Conservation (phyloP, 805 yeast genomes). For the Ogataea kodamae region DNA sequence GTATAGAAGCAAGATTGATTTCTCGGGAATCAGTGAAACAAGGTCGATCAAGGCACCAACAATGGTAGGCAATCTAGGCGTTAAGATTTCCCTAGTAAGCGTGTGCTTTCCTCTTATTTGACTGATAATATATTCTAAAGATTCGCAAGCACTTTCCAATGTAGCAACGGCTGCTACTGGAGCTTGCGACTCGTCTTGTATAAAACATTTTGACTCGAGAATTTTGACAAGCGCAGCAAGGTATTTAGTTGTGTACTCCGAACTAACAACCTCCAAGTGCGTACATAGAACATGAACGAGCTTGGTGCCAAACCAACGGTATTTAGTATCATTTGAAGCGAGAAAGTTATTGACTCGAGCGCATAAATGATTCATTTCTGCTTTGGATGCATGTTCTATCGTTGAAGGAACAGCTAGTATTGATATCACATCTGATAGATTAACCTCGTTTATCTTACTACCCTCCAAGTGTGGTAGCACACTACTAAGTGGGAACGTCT, state of each 20-base stretch:
- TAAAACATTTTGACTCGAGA: constrained; percentile 37
- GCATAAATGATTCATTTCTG: constrained; percentile 49
- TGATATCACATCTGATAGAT: constrained; percentile 23
- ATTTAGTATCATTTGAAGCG: constrained; percentile 40
- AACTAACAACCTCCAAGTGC: constrained; percentile 36
- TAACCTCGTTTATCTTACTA: constrained; percentile 20
- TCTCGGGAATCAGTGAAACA: constrained; percentile 35
- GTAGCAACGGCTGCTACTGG: constrained; percentile 23
- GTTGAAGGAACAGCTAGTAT: constrained; percentile 28
- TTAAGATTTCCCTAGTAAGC: constrained; percentile 75
- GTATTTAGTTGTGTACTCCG: constrained; percentile 39
- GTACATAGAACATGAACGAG: constrained; percentile 41
- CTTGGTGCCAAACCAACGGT: constrained; percentile 60
- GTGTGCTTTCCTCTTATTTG: constrained; percentile 77
- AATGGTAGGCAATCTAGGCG: constrained; percentile 70
- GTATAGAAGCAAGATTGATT: constrained; percentile 39
- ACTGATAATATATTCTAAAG: constrained; percentile 39
- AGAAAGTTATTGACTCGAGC: constrained; percentile 42
- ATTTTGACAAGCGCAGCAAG: constrained; percentile 40
- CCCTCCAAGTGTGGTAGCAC: constrained; percentile 29
- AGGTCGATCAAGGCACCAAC: constrained; percentile 52
- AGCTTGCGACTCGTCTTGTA: constrained; percentile 30
- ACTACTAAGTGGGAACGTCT: constrained; percentile 22
- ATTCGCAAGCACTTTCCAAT: constrained; percentile 37
- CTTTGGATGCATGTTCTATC: constrained; percentile 42